A percentile compares a stretch with the other conserved stretches of the same genome.
Conservation (phyloP, 129 eudicot genomes). For the Centella asiatica region DNA sequence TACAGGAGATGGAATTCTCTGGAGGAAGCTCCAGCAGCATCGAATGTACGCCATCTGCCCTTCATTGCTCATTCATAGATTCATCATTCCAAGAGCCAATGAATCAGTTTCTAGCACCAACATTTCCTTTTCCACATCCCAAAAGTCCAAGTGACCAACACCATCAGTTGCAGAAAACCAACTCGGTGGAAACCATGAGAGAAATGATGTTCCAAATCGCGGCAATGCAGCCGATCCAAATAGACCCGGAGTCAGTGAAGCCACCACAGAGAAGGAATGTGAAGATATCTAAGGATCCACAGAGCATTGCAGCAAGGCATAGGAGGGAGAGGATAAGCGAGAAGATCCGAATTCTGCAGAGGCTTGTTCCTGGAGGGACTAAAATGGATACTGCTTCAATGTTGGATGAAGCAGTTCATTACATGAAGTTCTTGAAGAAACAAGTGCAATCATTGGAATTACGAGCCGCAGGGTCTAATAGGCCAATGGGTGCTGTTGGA, state of each 20-base stretch:
- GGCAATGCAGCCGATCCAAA: conserved; percentile 88
- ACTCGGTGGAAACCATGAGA: conserved; percentile 73
- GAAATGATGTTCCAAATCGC: conserved; percentile 88
- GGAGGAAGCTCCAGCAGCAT: conserved; percentile 22
- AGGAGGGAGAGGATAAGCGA: conserved; percentile 90
- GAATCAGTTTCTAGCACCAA: conserved; percentile 12
- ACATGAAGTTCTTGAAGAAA: conserved; percentile 70
- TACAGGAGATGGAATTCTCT: conserved; percentile 24
- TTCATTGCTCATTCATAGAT: conserved; percentile 29
- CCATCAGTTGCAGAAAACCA: conserved; percentile 27
- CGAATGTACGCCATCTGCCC: conserved; percentile 15
- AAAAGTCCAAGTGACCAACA: neutral
- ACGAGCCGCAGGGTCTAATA: conserved; percentile 32
- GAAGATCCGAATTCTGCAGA: conserved; percentile 73
- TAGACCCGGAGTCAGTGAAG: conserved; percentile 82
- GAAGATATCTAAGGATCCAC: conserved; percentile 83
- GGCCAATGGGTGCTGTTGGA: conserved; percentile 16
- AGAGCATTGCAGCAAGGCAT: conserved; percentile 84
- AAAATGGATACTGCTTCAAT: conserved; percentile 96
- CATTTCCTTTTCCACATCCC: conserved; percentile 11
- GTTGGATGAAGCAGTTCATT: conserved; percentile 91
- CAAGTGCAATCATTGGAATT: conserved; percentile 77
- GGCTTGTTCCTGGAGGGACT: conserved; percentile 91
- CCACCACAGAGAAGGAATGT: conserved; percentile 78
- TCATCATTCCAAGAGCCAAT: conserved; percentile 10